Conservation (phyloP, 306 rosid species). For the Hippophae gyantsensis region DNA sequence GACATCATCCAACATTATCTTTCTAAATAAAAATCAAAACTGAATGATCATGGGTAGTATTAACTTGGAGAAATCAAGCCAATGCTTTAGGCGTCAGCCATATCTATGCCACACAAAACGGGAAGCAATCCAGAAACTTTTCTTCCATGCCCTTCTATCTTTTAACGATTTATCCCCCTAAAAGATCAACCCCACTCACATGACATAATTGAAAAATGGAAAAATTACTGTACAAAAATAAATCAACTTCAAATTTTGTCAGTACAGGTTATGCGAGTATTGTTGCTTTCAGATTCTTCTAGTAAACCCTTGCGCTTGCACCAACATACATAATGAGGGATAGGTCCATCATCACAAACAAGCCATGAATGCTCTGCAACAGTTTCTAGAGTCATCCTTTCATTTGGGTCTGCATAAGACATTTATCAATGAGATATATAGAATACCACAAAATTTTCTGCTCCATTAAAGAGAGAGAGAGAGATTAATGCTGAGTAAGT, state of each 20-base stretch:
- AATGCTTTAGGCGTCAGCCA: too few species aligned
- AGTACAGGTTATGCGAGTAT: slow-evolving; percentile 24
- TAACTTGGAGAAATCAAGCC: too few species aligned
- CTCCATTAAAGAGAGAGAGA: too few species aligned
- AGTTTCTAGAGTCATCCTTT: slow-evolving; percentile 56
- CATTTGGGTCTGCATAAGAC: slow-evolving; percentile 49
- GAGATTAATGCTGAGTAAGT: too few species aligned
- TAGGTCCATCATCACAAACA: slow-evolving; percentile 65
- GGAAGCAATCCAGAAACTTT: too few species aligned
- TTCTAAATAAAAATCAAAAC: too few species aligned
- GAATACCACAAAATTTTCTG: not conserved
- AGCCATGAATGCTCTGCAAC: slow-evolving; percentile 70
- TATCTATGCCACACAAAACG: too few species aligned
- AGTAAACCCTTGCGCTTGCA: slow-evolving; percentile 50
- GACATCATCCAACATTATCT: too few species aligned
- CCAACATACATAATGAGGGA: slow-evolving; percentile 65
- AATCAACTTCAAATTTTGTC: slow-evolving; percentile 20
- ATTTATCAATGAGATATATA: not conserved
- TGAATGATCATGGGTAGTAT: too few species aligned
- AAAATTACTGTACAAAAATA: slow-evolving; percentile 29
- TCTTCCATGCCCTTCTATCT: too few species aligned
- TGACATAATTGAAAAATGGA: not conserved
- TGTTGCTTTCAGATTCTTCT: slow-evolving; percentile 27
- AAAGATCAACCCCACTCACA: too few species aligned
- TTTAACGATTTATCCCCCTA: too few species aligned